Conservation (phyloP, 202 grass and related monocot species). For the Carex sylvatica region DNA sequence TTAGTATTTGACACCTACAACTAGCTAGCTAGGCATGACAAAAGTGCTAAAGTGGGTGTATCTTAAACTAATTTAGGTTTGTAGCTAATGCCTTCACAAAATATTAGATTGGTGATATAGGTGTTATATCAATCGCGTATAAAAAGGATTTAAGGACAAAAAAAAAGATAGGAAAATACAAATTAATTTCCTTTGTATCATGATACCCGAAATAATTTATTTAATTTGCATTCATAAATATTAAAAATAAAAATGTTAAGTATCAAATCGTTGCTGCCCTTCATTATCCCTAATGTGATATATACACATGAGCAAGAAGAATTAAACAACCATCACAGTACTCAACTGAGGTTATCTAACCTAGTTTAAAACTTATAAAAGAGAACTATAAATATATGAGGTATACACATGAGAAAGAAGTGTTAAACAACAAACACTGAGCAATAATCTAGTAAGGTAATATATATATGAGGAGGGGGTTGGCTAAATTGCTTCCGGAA, state of each 20-base stretch:
- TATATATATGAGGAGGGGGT: no score
- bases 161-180: neutral
- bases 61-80: neutral
- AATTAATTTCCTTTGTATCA: neutral
- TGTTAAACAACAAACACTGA: neutral
- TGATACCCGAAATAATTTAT: neutral
- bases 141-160: neutral
- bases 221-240: neutral
- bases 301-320: neutral
- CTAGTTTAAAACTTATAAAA: neutral
- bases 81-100: neutral
- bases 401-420: neutral
- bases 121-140: no score
- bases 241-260: neutral
- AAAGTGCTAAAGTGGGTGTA: neutral
- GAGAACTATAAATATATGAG: no score
- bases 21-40: neutral
- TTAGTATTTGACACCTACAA: neutral
- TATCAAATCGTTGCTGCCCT: neutral
- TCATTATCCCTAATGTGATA: neutral
- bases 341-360: neutral
- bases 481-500: no score
- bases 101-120: no score
- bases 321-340: neutral
- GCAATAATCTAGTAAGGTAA: neutral